Percentiles rank a stretch among this genome's conserved stretches.
phyloP scores from a whole-genome alignment of 2,329 filamentous ascomycete genomes.

The Fusarium liriodendri region DNA sequence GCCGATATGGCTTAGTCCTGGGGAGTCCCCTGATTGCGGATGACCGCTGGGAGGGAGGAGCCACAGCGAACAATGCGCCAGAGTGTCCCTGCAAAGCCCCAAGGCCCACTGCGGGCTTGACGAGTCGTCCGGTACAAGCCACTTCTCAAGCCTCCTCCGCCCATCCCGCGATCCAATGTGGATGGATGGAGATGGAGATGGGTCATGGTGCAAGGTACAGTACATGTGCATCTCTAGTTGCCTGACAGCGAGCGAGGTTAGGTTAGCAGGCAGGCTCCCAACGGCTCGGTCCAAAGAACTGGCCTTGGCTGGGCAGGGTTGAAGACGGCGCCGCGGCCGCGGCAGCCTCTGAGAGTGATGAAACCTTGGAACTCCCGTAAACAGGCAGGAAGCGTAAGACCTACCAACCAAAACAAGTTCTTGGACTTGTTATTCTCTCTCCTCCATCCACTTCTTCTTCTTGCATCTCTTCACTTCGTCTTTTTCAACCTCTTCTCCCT shows the following conservation, averaged over 20 bases:
- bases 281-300: slow-evolving; percentile 25
- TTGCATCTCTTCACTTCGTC: slow-evolving; percentile 2
- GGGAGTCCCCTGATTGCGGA: slow-evolving; percentile 32
- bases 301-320: slow-evolving; percentile 7
- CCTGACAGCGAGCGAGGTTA: slow-evolving; percentile 12
- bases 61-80: slow-evolving; percentile 40
- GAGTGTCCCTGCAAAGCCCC: slow-evolving; percentile 5
- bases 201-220: slow-evolving; percentile 12
- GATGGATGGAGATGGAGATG: neutral
- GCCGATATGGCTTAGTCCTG: slow-evolving; percentile 30
- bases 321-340: slow-evolving; percentile 19
- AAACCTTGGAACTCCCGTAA: slow-evolving; percentile 24
- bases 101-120: neutral
- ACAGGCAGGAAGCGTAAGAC: slow-evolving; percentile 15
- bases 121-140: slow-evolving; percentile 19
- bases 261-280: slow-evolving; percentile 10
- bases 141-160: slow-evolving; percentile 26
- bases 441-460: neutral
- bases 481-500: neutral
- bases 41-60: slow-evolving; percentile 26
- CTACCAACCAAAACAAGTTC: slow-evolving; percentile 9
- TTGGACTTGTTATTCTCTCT: neutral
- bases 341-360: slow-evolving; percentile 19
- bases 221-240: slow-evolving; percentile 21
- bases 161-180: slow-evolving; percentile 16